Conservation (phyloP, 352 stramenopile genomes). For the Aphanomyces stellatus region DNA sequence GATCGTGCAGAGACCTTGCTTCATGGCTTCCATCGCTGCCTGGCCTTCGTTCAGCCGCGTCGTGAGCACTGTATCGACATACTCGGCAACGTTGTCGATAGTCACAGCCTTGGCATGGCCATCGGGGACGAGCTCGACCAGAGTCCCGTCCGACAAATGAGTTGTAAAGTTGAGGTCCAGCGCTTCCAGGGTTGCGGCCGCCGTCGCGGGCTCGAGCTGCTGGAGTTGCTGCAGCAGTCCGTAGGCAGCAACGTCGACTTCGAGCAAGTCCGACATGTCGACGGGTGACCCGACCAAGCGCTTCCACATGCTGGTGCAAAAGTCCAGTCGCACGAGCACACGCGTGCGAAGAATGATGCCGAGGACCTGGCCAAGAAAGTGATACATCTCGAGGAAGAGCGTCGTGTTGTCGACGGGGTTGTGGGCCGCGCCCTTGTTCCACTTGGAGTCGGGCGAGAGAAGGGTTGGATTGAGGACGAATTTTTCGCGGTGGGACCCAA, state of each 20-base stretch:
- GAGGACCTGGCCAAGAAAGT: conserved; percentile 87
- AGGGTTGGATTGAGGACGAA: conserved; percentile 68
- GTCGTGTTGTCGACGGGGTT: conserved; percentile 41
- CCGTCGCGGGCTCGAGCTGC: neutral
- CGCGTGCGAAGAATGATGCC: conserved; percentile 77
- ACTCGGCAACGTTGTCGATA: conserved; percentile 38
- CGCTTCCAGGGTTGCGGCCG: conserved; percentile 39
- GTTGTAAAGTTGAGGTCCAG: conserved; percentile 75
- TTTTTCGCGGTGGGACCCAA: conserved; percentile 70
- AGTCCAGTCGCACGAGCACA: conserved; percentile 64
- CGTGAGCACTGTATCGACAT: conserved; percentile 35
- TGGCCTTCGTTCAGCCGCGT: conserved; percentile 34
- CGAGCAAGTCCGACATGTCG: conserved; percentile 40
- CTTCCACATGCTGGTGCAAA: conserved; percentile 67
- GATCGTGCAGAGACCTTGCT: conserved; percentile 67
- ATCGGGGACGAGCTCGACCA: conserved; percentile 33
- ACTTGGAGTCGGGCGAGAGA: conserved; percentile 18
- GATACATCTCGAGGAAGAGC: conserved; percentile 75
- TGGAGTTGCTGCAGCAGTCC: conserved; percentile 43
- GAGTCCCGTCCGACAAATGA: conserved; percentile 51
- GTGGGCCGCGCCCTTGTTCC: conserved; percentile 22
- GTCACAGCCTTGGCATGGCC: conserved; percentile 35
- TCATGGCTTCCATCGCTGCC: conserved; percentile 56
- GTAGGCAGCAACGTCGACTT: conserved; percentile 54
- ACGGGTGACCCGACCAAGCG: conserved; percentile 43